phyloP scores from a whole-genome alignment of 164 flowering plant species.

The Vitis cinerea region DNA sequence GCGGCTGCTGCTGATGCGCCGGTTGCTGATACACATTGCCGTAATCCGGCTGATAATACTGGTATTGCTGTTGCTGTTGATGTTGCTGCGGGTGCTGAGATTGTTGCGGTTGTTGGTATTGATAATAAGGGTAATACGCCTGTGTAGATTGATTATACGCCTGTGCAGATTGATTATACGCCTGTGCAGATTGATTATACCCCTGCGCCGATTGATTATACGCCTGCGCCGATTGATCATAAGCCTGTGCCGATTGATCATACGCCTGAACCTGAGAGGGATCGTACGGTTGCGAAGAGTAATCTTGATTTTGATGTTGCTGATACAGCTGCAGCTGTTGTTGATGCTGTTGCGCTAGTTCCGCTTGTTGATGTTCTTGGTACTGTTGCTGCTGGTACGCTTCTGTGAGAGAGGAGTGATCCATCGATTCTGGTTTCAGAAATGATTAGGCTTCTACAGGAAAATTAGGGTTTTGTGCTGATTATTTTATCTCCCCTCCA shows the following conservation, averaged over 20 bases:
- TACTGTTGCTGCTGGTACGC: conserved; percentile 19
- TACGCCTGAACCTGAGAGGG: background rate
- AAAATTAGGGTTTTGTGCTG: conserved; percentile 2
- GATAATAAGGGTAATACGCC: background rate
- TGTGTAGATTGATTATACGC: background rate
- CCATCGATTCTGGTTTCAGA: conserved; percentile 19
- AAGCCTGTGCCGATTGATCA: no score
- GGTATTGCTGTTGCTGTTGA: conserved; percentile 1
- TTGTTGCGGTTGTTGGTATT: conserved; percentile 1
- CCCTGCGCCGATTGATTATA: no score
- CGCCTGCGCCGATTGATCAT: no score
- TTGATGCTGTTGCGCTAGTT: background rate
- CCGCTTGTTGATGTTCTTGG: background rate
- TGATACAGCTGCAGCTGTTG: background rate
- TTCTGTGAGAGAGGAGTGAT: conserved; percentile 28
- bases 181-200: no score
- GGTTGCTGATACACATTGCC: conserved; percentile 4
- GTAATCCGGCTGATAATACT: conserved; percentile 3
- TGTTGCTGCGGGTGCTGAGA: background rate
- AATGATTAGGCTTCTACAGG: background rate
- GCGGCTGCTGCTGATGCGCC: background rate
- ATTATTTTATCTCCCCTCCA: background rate
- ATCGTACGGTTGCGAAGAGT: conserved; percentile 4
- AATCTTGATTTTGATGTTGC: conserved; percentile 5
- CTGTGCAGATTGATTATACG: background rate